Conservation (phyloP, 2,329 filamentous ascomycete genomes). For the Coniochaeta sp. region DNA sequence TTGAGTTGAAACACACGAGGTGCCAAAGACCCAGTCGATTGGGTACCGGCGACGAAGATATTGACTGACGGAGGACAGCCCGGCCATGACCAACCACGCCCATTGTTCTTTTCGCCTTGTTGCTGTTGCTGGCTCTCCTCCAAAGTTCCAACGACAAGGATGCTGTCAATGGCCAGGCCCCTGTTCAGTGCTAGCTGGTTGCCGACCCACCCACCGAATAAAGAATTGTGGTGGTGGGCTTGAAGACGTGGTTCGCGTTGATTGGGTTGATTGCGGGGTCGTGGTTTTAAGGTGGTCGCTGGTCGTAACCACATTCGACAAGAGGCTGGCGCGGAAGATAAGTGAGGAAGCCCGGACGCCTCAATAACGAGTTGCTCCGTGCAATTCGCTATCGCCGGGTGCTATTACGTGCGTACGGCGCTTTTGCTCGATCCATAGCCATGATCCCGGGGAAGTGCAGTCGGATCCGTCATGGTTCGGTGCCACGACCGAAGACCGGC, state of each 20-base stretch:
- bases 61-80: background rate
- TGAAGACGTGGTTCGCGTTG: slow-evolving; percentile 24
- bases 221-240: slow-evolving; percentile 20
- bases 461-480: background rate
- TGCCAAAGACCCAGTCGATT: background rate
- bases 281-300: background rate
- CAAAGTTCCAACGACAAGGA: background rate
- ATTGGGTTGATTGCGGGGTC: slow-evolving; percentile 18
- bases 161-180: background rate
- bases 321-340: slow-evolving; percentile 21
- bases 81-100: background rate
- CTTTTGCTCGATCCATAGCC: slow-evolving; percentile 5
- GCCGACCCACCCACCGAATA: slow-evolving; percentile 7
- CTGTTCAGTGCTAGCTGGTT: background rate
- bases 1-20: background rate
- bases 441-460: slow-evolving; percentile 7
- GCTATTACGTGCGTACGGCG: slow-evolving; percentile 5
- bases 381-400: background rate
- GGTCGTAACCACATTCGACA: slow-evolving; percentile 19
- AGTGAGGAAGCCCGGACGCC: too few species aligned
- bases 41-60: background rate
- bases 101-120: background rate
- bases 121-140: background rate
- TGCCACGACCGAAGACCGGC: background rate
- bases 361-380: too few species aligned